Percentiles rank a stretch among this genome's conserved stretches.
Evolutionary conservation across 1,284 basidiomycete species (phyloP).

Genomic region (Melanopsichium pennsylvanicum): DNA sequence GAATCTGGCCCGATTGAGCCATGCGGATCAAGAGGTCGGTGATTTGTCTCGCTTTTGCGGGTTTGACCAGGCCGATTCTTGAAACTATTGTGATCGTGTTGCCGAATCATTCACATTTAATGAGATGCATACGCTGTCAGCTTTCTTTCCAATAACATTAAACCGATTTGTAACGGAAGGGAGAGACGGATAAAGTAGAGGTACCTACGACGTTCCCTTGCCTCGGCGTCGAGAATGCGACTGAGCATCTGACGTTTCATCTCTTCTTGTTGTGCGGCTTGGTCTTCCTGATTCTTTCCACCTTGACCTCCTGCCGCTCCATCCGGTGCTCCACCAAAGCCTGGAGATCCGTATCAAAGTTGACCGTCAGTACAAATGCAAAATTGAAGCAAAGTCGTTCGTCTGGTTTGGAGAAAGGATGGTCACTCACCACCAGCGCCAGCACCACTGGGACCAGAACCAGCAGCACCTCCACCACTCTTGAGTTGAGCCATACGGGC

Average conservation of each 20-base stretch:
- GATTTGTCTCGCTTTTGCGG: slow-evolving; percentile 84
- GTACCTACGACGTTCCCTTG: slow-evolving; percentile 85
- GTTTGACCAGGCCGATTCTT: slow-evolving; percentile 89
- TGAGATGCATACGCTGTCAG: too few relatives aligned
- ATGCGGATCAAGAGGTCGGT: slow-evolving; percentile 85
- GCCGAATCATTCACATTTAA: too few relatives aligned
- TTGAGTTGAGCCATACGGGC: slow-evolving; percentile 61
- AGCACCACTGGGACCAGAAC: slow-evolving; percentile 23
- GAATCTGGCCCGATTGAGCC: slow-evolving; percentile 90
- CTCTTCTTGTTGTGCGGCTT: slow-evolving; percentile 66
- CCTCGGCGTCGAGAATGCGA: slow-evolving; percentile 84
- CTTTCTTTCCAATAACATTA: too few relatives aligned
- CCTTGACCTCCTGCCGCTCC: slow-evolving; percentile 66
- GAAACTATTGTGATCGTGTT: slow-evolving; percentile 71
- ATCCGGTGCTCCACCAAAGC: slow-evolving; percentile 13
- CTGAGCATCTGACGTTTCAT: slow-evolving; percentile 76
- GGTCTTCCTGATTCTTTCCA: slow-evolving; percentile 58
- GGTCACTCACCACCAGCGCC: slow-evolving; percentile 16
- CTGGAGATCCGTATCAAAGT: too few relatives aligned
- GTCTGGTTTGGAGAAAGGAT: background rate
- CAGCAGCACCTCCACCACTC: slow-evolving; percentile 19
- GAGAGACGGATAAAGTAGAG: background rate
- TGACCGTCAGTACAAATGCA: too few relatives aligned
- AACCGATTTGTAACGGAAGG: background rate
- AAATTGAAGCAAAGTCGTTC: background rate